phyloP scores from a whole-genome alignment of 2,329 filamentous ascomycete genomes.

The Shiraia sp. region DNA sequence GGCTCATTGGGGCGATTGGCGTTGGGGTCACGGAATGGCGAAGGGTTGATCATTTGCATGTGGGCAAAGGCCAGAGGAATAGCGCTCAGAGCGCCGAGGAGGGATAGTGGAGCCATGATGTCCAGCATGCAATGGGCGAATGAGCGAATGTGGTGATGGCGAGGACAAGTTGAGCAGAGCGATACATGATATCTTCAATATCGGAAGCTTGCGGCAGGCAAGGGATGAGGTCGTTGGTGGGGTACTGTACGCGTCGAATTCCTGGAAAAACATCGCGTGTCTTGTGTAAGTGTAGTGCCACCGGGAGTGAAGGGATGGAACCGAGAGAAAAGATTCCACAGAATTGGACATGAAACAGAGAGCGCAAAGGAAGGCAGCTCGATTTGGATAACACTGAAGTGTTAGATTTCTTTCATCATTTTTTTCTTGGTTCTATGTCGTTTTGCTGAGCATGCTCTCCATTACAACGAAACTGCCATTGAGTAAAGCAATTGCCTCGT shows the following conservation, averaged over 20 bases:
- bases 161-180: background rate
- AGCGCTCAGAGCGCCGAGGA: slow-evolving; percentile 27
- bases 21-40: slow-evolving; percentile 56
- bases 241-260: slow-evolving; percentile 33
- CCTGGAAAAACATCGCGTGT: slow-evolving; percentile 11
- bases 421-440: too few relatives aligned
- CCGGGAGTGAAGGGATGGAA: background rate
- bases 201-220: slow-evolving; percentile 16
- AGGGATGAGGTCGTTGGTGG: slow-evolving; percentile 18
- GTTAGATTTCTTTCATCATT: too few relatives aligned
- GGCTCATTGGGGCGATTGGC: slow-evolving; percentile 49
- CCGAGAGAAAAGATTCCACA: background rate
- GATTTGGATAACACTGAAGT: background rate
- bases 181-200: slow-evolving; percentile 5
- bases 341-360: background rate
- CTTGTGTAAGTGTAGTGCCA: background rate
- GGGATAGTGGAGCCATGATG: slow-evolving; percentile 27
- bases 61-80: slow-evolving; percentile 43
- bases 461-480: too few relatives aligned
- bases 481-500: background rate
- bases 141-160: slow-evolving; percentile 2
- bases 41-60: slow-evolving; percentile 61
- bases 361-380: too few relatives aligned
- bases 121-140: slow-evolving; percentile 12
- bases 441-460: too few relatives aligned